phyloP scores from a whole-genome alignment of 768 basidiomycete genomes.

The Kwoniella heveanensis region DNA sequence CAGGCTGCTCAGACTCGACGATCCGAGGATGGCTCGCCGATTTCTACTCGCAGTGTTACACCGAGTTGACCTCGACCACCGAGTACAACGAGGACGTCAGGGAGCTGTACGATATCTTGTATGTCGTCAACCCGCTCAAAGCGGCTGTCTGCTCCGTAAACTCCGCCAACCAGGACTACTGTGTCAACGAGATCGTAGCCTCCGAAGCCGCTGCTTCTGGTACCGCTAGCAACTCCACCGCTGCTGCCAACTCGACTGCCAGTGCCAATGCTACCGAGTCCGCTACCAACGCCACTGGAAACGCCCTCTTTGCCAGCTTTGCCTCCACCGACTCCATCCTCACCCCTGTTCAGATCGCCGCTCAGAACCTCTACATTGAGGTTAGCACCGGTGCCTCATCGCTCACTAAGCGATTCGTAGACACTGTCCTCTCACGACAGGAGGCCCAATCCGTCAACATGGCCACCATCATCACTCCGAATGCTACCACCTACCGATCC shows the following conservation, averaged over 20 bases:
- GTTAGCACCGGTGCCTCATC: constrained; percentile 29
- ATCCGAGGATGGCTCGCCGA: constrained; percentile 66
- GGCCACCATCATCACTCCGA: constrained; percentile 55
- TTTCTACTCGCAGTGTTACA: constrained; percentile 72
- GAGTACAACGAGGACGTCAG: constrained; percentile 60
- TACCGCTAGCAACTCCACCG: constrained; percentile 27
- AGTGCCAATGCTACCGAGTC: constrained; percentile 26
- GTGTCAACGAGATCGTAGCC: constrained; percentile 61
- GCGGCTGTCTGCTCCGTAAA: constrained; percentile 75
- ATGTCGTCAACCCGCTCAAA: constrained; percentile 67
- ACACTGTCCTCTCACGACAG: constrained; percentile 35
- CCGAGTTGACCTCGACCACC: constrained; percentile 65
- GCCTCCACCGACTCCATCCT: constrained; percentile 32
- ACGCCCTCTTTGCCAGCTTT: constrained; percentile 39
- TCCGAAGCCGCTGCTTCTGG: constrained; percentile 35
- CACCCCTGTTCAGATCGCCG: constrained; percentile 47
- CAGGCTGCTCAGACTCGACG: constrained; percentile 57
- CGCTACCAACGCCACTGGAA: constrained; percentile 22
- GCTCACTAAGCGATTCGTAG: constrained; percentile 40
- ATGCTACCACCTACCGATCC: constrained; percentile 61
- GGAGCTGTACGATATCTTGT: constrained; percentile 77
- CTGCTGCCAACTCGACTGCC: constrained; percentile 60
- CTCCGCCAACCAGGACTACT: constrained; percentile 67
- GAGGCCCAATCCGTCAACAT: constrained; percentile 16
- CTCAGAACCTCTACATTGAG: constrained; percentile 36